Evolutionary conservation across 768 basidiomycete species (phyloP), one percentile per base, ranked within the genome.

Genomic region (Boletus rubroflammeus): DNA sequence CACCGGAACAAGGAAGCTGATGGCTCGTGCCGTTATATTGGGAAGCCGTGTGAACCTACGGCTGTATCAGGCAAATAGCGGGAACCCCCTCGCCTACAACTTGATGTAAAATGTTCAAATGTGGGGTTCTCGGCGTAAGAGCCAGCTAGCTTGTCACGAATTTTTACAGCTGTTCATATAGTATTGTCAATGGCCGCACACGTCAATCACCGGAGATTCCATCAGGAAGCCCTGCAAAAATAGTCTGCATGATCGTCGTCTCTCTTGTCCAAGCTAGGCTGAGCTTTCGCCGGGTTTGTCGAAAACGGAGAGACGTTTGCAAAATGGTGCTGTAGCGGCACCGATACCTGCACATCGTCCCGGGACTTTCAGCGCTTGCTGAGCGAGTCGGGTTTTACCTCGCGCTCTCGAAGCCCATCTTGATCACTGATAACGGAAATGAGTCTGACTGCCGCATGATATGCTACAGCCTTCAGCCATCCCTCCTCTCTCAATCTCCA

Each of bases 341-440:
- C 55, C 56, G 47, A 23, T 9, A 29, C n/a, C 31, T 11, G 23
- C 17, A 5, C 21, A 23, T 29, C 11, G 11, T 40, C 39, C 23
- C 41, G 47, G 40, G 49, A 48, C 47, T 49, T 39, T 21, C 31
- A 36, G 5, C 39, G 28, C 23, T 38, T 10, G 35, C 50, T 42
- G 36, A 31, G 32, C 31, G 19, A 50, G 38, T 8, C 21, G 6
- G 39, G 38, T 35, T 8, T 5, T 31, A 13, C 38, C 32, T 6
- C n/a, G 43, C 29, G 25, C 50, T n/a, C 36, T 51, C 26, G 54
- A 53, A 32, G 42, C 19, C 23, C 36, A 28, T 35, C 47, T 15
- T 47, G 55, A 26, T 39, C 32, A 54, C 7, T 26, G 64, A 67
- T 67, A 68, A 56, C 66, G 66, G 66, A 67, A 58, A 67, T 67